Percentiles rank a stretch among this genome's conserved stretches.
Conservation (phyloP, 2,329 filamentous ascomycete species). For the Aspergillus viridinutans region DNA sequence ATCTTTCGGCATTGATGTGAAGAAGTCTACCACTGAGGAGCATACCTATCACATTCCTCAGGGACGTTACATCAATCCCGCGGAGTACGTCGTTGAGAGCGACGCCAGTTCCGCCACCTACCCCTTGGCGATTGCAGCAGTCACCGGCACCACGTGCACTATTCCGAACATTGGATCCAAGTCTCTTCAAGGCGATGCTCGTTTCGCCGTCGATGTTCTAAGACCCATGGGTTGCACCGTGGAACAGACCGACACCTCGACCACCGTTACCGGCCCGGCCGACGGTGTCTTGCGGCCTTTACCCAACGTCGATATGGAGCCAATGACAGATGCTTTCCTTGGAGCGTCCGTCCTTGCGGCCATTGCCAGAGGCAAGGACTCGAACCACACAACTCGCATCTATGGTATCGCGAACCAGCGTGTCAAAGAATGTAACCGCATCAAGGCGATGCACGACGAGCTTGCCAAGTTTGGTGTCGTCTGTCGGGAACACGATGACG, state of each 20-base stretch:
- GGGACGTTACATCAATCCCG: conserved; percentile 75
- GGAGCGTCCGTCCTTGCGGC: conserved; percentile 91
- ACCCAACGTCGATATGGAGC: conserved; percentile 90
- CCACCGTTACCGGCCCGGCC: conserved; percentile 86
- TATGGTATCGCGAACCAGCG: conserved; percentile 95
- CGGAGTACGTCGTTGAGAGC: conserved; percentile 87
- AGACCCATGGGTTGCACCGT: conserved; percentile 91
- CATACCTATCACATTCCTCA: conserved; percentile 94
- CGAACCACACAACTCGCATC: conserved; percentile 68
- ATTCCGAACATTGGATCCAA: conserved; percentile 91
- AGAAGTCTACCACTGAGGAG: conserved; percentile 69
- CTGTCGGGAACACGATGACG: conserved; percentile 86
- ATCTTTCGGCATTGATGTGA: conserved; percentile 78
- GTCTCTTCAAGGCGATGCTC: conserved; percentile 90
- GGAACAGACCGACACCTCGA: conserved; percentile 76
- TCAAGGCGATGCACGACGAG: conserved; percentile 90
- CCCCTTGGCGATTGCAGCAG: conserved; percentile 86
- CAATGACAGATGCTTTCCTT: conserved; percentile 98
- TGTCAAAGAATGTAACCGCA: conserved; percentile 97
- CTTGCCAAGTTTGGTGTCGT: conserved; percentile 87
- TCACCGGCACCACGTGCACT: conserved; percentile 92
- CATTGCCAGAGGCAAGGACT: conserved; percentile 67
- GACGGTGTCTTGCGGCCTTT: conserved; percentile 70
- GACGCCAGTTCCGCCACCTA: conserved; percentile 98
- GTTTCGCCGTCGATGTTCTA: conserved; percentile 86